phyloP scores from a whole-genome alignment of 345 rosid species.

The Populus deltoides region DNA sequence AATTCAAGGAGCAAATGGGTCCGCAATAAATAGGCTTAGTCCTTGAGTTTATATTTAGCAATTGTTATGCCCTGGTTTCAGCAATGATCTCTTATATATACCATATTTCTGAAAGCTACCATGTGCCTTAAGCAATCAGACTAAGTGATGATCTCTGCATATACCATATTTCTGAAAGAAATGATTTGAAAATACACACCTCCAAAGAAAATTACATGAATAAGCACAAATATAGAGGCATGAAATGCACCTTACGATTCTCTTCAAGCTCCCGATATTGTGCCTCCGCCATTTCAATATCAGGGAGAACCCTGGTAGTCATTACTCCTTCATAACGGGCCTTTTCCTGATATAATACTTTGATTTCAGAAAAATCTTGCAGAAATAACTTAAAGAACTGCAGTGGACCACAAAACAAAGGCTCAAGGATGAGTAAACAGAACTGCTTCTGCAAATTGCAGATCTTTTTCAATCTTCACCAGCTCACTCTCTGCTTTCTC shows the following conservation, averaged over 20 bases:
- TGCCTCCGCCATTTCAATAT: slow-evolving; percentile 65
- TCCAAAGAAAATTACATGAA: too few relatives aligned
- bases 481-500: slow-evolving; percentile 75
- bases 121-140: too few relatives aligned
- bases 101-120: background rate
- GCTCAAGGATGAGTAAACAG: slow-evolving; percentile 9
- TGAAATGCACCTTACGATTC: slow-evolving; percentile 48
- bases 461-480: slow-evolving; percentile 62
- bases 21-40: too few relatives aligned
- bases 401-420: slow-evolving; percentile 9
- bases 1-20: too few relatives aligned
- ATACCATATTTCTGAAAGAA: background rate
- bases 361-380: slow-evolving; percentile 13
- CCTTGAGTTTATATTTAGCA: too few relatives aligned
- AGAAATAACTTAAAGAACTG: slow-evolving; percentile 7
- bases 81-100: background rate
- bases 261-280: slow-evolving; percentile 49
- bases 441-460: slow-evolving; percentile 58
- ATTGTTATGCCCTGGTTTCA: too few relatives aligned
- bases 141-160: too few relatives aligned
- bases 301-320: slow-evolving; percentile 67
- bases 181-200: background rate
- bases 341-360: slow-evolving; percentile 55
- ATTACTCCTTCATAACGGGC: slow-evolving; percentile 71
- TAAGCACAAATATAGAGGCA: background rate